phyloP scores from a whole-genome alignment of 1,139 yeast species.

The Casaregolazyma suthepensis region DNA sequence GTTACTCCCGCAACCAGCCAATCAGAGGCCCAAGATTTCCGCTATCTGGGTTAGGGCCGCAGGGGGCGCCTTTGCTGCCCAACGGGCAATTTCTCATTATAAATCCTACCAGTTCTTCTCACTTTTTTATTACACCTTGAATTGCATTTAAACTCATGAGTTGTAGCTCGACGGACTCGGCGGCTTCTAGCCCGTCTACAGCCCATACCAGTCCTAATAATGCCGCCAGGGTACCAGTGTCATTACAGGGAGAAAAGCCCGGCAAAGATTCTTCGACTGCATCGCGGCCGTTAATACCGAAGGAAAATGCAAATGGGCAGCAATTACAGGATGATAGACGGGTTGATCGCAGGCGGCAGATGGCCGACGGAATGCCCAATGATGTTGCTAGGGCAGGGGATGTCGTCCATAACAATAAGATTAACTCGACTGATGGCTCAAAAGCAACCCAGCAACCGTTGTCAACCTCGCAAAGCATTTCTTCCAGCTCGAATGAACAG shows the following conservation, averaged over 20 bases:
- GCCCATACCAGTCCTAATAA: constrained; percentile 11
- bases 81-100: background rate
- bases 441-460: background rate
- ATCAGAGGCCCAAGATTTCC: background rate
- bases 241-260: background rate
- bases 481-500: background rate
- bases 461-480: background rate
- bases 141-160: background rate
- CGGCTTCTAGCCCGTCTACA: constrained; percentile 11
- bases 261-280: background rate
- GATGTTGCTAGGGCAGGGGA: background rate
- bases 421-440: background rate
- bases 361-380: background rate
- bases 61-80: constrained; percentile 1
- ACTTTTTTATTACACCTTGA: background rate
- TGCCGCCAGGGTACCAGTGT: background rate
- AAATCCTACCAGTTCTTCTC: background rate
- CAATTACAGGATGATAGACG: background rate
- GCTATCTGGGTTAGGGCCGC: background rate
- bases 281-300: background rate
- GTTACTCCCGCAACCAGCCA: background rate
- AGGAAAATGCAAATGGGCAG: background rate
- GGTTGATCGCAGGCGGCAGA: background rate
- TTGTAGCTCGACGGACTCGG: constrained; percentile 4
- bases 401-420: background rate